Percentiles rank a stretch among this genome's conserved stretches.
These are phyloP conservation scores for Mycosphaerelloides madeirae DNA, from an alignment of 2,329 filamentous ascomycete species.

Conservation along the genomic window DNA sequence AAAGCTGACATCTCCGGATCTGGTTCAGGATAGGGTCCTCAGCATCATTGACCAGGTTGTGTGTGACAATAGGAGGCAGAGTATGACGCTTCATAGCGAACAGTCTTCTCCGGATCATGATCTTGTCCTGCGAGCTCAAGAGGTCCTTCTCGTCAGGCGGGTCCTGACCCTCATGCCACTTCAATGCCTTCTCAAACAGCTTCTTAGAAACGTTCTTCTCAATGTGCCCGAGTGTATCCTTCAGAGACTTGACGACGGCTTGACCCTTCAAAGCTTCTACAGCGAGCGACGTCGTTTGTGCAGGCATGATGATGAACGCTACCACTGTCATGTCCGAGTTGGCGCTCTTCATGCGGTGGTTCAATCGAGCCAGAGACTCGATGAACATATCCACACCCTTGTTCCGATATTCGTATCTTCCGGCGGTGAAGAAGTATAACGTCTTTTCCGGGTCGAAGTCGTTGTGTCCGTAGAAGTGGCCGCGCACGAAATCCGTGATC, in stretches of 20 bases:
- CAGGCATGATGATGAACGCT: constrained; percentile 98
- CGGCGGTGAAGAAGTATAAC: constrained; percentile 94
- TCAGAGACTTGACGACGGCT: constrained; percentile 91
- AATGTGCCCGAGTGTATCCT: constrained; percentile 89
- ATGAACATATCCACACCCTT: constrained; percentile 99
- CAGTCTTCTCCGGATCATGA: constrained; percentile 81
- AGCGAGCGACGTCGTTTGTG: constrained; percentile 88
- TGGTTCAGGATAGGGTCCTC: constrained; percentile 96
- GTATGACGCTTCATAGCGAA: constrained; percentile 94
- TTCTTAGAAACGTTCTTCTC: constrained; percentile 88
- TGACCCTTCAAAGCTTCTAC: constrained; percentile 96
- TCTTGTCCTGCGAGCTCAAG: constrained; percentile 84
- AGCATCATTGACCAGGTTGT: constrained; percentile 94
- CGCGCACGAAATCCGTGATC: constrained; percentile 96
- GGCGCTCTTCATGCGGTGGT: constrained; percentile 79
- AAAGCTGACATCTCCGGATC: constrained; percentile 89
- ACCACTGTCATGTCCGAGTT: constrained; percentile 92
- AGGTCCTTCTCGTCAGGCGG: constrained; percentile 96
- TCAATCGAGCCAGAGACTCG: constrained; percentile 87
- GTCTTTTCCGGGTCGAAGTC: constrained; percentile 97
- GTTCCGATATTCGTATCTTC: constrained; percentile 95
- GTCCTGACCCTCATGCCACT: constrained; percentile 91
- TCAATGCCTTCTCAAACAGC: constrained; percentile 88
- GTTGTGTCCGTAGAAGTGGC: constrained; percentile 97
- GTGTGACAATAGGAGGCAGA: constrained; percentile 91